phyloP scores from a whole-genome alignment of 257 asterid genomes.

The Ligustrum vulgare region DNA sequence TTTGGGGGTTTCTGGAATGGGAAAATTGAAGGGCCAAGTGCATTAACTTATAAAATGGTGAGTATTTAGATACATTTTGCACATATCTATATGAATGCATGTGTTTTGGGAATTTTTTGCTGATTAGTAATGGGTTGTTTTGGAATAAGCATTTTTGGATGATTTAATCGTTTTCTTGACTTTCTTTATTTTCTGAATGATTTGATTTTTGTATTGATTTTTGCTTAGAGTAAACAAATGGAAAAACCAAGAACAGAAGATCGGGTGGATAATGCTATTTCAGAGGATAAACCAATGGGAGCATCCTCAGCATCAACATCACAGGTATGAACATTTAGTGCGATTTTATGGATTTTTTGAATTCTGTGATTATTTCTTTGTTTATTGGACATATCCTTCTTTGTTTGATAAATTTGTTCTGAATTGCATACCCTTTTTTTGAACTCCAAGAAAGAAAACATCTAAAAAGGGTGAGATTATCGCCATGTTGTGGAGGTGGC shows the following conservation, averaged over 20 bases:
- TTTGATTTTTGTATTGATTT: background rate
- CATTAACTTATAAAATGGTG: too few relatives aligned
- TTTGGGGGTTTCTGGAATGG: too few relatives aligned
- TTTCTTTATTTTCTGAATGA: background rate
- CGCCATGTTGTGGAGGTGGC: slow-evolving; percentile 4
- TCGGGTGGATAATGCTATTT: background rate
- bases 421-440: background rate
- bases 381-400: background rate
- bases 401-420: background rate
- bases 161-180: background rate
- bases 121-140: too few relatives aligned
- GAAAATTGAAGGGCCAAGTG: too few relatives aligned
- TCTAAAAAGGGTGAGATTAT: background rate
- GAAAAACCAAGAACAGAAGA: background rate
- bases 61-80: too few relatives aligned
- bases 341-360: background rate
- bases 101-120: too few relatives aligned
- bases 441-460: slow-evolving; percentile 3
- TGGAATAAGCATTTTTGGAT: background rate
- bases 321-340: background rate
- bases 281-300: background rate
- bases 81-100: too few relatives aligned
- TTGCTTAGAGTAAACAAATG: background rate
- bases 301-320: background rate
- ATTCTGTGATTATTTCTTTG: background rate